A percentile compares a stretch with the other conserved stretches of the same genome.
Conservation (phyloP, 192 early-diverging fungal species). For the Mortierella antarctica region DNA sequence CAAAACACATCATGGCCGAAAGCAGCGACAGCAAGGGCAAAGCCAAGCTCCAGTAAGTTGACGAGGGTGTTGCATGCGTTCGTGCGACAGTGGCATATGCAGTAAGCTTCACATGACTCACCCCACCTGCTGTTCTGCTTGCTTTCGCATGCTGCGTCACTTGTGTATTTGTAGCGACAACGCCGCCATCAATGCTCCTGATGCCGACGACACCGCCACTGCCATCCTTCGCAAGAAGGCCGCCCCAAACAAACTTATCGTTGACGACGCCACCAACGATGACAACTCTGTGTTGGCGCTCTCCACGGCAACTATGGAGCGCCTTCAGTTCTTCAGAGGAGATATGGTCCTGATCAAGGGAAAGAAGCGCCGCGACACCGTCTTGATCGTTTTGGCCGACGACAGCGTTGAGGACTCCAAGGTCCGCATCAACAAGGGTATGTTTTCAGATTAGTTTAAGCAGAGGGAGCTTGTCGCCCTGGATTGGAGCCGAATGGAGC, state of each 20-base stretch:
- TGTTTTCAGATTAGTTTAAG: background rate
- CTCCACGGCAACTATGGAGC: slow-evolving; percentile 93
- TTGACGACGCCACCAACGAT: slow-evolving; percentile 96
- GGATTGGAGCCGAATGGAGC: background rate
- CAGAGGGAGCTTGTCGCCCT: background rate
- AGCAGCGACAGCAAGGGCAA: slow-evolving; percentile 39
- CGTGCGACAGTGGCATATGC: background rate
- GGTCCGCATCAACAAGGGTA: slow-evolving; percentile 91
- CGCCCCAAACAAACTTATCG: slow-evolving; percentile 98
- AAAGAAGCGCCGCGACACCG: slow-evolving; percentile 98
- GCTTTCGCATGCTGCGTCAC: background rate
- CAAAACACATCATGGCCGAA: slow-evolving; percentile 31
- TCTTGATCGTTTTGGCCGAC: slow-evolving; percentile 93
- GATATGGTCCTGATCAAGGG: slow-evolving; percentile 97
- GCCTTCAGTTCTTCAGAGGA: slow-evolving; percentile 91
- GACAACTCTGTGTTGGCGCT: slow-evolving; percentile 97
- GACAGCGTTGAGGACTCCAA: slow-evolving; percentile 93
- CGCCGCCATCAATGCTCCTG: slow-evolving; percentile 59
- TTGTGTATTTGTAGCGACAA: slow-evolving; percentile 57
- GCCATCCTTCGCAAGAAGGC: slow-evolving; percentile 96
- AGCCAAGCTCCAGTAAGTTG: slow-evolving; percentile 46
- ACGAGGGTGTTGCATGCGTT: background rate
- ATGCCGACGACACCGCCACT: slow-evolving; percentile 84
- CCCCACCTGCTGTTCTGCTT: background rate
- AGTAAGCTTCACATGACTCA: background rate